Conservation (phyloP, 352 stramenopile species). For the Phytopythium sindhum region DNA sequence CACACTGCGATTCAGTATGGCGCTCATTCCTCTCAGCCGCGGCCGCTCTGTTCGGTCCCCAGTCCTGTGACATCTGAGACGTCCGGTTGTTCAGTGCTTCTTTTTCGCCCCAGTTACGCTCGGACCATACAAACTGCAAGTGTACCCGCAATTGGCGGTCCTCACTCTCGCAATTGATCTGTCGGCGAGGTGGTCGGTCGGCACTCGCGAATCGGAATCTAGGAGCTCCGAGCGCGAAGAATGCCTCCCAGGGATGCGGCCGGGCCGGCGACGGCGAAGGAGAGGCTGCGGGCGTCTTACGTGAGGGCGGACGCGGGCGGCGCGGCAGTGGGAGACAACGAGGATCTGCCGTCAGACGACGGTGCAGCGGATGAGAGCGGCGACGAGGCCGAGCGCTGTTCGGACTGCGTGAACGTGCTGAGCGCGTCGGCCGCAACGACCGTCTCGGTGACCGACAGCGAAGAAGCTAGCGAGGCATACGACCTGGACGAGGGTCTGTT, state of each 20-base stretch:
- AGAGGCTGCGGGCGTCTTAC: neutral
- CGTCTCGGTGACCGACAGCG: neutral
- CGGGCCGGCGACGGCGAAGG: neutral
- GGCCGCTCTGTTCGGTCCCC: no score
- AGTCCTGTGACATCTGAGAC: slow-evolving; percentile 1
- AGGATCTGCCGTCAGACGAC: neutral
- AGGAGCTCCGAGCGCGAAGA: neutral
- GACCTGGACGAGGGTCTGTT: neutral
- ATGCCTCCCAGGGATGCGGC: neutral
- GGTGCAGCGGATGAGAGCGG: neutral
- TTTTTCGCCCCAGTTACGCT: neutral
- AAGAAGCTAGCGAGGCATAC: neutral
- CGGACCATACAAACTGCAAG: neutral
- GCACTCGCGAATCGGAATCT: neutral
- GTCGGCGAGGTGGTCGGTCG: no score
- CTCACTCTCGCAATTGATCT: neutral
- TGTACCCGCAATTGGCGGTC: neutral
- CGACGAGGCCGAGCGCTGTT: neutral
- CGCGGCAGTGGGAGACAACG: neutral
- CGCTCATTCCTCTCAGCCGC: neutral
- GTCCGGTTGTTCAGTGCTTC: neutral
- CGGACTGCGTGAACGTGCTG: neutral
- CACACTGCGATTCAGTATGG: no score
- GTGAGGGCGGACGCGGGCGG: neutral
- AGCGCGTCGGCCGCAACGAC: neutral